phyloP scores from a whole-genome alignment of 768 basidiomycete genomes.

The Leucogyrophana mollusca region DNA sequence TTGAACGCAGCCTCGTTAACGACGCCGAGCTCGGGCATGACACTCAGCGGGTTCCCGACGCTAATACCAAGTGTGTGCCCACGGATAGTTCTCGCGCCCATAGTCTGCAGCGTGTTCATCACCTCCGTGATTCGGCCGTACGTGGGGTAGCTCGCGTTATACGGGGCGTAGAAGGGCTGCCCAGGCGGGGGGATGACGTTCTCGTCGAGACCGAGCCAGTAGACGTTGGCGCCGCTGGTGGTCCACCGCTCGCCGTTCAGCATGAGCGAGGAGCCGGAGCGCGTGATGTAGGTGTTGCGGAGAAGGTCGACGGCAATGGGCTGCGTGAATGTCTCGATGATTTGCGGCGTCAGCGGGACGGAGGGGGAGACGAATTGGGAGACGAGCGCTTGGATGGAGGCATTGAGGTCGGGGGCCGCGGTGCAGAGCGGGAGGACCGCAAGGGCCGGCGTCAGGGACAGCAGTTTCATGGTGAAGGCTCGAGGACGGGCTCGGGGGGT shows the following conservation, averaged over 20 bases:
- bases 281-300: constrained; percentile 3
- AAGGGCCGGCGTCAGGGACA: not conserved
- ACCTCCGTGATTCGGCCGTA: constrained; percentile 8
- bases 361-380: not conserved
- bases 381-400: not conserved
- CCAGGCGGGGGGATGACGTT: constrained; percentile 20
- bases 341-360: constrained; percentile 2
- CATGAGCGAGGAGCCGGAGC: constrained; percentile 1
- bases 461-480: not conserved
- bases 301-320: not conserved
- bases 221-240: constrained; percentile 23
- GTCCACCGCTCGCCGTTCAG: constrained; percentile 5
- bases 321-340: not conserved
- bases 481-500: too few species aligned
- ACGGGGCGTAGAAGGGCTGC: constrained; percentile 1
- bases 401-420: not conserved
- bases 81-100: constrained; percentile 22
- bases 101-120: constrained; percentile 12
- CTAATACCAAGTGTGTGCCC: constrained; percentile 28
- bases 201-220: constrained; percentile 34
- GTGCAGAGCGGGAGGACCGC: not conserved
- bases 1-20: constrained; percentile 26
- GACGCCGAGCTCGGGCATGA: constrained; percentile 24
- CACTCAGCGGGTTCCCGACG: constrained; percentile 23
- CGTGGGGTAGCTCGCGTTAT: constrained; percentile 9